Conservation (phyloP, 2,329 filamentous ascomycete species). For the Colletotrichum limetticola region DNA sequence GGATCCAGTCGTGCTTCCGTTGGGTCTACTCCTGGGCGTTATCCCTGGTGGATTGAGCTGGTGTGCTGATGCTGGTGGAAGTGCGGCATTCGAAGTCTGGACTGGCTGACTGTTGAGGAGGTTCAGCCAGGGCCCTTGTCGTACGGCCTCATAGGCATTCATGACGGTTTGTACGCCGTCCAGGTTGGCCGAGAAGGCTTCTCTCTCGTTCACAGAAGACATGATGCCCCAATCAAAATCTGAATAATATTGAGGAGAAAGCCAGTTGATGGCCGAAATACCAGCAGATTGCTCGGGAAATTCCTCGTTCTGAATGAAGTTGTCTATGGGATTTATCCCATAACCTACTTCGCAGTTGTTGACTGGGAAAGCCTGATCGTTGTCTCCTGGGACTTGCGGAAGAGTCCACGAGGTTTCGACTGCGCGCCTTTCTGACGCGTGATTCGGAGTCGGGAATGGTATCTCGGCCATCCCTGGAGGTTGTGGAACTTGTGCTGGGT, state of each 20-base stretch:
- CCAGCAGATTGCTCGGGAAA: not conserved
- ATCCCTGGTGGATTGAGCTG: not conserved
- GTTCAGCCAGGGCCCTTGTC: not conserved
- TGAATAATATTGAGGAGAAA: conserved; percentile 22
- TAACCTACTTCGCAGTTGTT: not conserved
- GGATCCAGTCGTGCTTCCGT: not conserved
- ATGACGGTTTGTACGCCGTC: not conserved
- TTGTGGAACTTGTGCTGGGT: not conserved
- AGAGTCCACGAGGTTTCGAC: not conserved
- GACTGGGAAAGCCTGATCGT: not conserved
- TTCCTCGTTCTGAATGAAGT: not conserved
- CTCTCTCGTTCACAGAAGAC: not conserved
- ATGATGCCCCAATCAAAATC: conserved; percentile 1
- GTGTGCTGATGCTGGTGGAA: not conserved
- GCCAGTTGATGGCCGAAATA: conserved; percentile 26
- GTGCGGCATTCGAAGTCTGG: not conserved
- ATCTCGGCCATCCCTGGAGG: too few species aligned
- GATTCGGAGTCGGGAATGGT: too few species aligned
- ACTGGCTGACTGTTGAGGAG: not conserved
- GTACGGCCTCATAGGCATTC: not conserved
- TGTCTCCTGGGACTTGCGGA: not conserved
- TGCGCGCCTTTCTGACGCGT: too few species aligned
- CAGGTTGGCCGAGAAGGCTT: not conserved
- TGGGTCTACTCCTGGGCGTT: not conserved
- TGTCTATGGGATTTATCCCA: not conserved